Base-by-base conservation (phyloP, 345 rosid species). In the Boechera divaricarpa region DNA sequence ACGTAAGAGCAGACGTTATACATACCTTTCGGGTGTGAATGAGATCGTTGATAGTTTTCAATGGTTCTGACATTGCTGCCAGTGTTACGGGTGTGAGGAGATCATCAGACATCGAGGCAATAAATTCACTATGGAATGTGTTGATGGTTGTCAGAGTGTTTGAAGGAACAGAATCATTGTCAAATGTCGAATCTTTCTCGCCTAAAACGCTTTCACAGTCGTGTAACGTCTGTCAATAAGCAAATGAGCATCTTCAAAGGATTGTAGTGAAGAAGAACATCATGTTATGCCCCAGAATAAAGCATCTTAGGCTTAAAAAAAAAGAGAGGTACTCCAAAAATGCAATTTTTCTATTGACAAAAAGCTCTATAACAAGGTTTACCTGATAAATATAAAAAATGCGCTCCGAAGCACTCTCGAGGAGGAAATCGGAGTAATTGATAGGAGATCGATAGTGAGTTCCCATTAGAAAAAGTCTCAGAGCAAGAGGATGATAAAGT, bases 341-440 rank as follows among this genome's bases (percentile, higher is more conserved):
- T 16, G 13, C 32, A 48, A 10, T 7, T 6, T 64, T 32, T 41
- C 4, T 7, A 53, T 0, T 38, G 0, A 74, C 12, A 29, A 64
- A 41, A 39, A 56, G 21, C 9, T 51, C 65, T 28, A n/a, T 41
- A 48, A 44, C 35, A 31, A 52, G 39, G 21, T 10, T 48, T 81
- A 94, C 98, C 96, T 94, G 98, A 85, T 85, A 91, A 16, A 94
- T 88, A 85, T 95, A 95, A 83, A 86, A 95, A 54, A 88, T 77
- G 71, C 99, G 96, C 45, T 95, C 99, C 1, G 98, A 95, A 82
- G 99, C 97, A 84, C 87, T 86, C 86, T 92, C 99, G 29, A 95
- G 97, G 70, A 82, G 94, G 48, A 81, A 72, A 75, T 83, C 88
- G 13, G 99, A 89, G 72, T 90, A 95, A 79, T 95, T 92, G 81